Evolutionary conservation across 805 yeast genomes (phyloP).

Genomic region (Saccharomyces cerevisiae): DNA sequence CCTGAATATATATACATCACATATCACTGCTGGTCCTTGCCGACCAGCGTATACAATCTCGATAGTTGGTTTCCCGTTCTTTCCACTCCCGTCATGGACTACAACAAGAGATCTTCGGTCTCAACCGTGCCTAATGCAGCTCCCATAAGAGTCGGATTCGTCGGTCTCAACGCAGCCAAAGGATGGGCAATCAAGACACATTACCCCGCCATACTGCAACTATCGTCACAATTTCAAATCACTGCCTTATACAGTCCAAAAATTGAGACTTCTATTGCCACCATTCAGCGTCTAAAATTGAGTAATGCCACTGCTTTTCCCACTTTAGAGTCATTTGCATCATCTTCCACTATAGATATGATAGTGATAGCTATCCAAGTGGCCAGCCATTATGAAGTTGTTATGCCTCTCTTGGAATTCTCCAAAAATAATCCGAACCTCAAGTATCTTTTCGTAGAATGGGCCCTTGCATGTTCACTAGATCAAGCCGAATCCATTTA

Average conservation of each 20-base stretch:
- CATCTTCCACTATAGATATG: conserved; percentile 20
- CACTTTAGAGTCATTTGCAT: conserved; percentile 19
- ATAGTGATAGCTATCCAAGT: conserved; percentile 21
- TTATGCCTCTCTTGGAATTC: conserved; percentile 17
- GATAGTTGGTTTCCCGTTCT: background rate
- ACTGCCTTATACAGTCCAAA: conserved; percentile 21
- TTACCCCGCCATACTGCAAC: conserved; percentile 23
- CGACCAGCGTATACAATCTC: background rate
- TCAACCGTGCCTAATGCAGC: conserved; percentile 26
- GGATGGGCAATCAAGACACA: conserved; percentile 30
- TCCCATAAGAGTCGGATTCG: conserved; percentile 24
- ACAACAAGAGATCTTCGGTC: conserved; percentile 24
- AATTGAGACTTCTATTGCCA: conserved; percentile 14
- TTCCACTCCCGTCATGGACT: conserved; percentile 10
- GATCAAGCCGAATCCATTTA: conserved; percentile 24
- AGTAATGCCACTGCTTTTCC: conserved; percentile 22
- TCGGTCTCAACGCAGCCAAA: conserved; percentile 19
- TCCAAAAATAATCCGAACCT: conserved; percentile 18
- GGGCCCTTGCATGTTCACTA: conserved; percentile 22
- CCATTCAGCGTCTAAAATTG: conserved; percentile 20
- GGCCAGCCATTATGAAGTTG: conserved; percentile 12
- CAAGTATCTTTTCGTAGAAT: conserved; percentile 24
- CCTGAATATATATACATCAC: background rate
- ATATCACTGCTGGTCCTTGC: background rate
- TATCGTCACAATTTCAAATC: conserved; percentile 25